Conservation (phyloP, 805 yeast species). For the Jamesozyma rosinii region DNA sequence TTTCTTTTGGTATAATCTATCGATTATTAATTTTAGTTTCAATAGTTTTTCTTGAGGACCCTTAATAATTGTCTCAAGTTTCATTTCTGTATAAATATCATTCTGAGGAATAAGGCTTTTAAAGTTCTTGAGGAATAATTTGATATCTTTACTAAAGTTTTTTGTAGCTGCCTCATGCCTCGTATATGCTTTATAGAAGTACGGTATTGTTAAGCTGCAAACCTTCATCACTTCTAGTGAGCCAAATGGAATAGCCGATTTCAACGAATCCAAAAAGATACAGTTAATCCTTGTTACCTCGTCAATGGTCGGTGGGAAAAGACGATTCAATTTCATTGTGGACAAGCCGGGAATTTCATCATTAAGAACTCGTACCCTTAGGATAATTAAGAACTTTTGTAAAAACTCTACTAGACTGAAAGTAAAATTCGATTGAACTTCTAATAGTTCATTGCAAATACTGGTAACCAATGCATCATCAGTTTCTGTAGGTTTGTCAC, state of each 20-base stretch:
- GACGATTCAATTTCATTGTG: constrained; percentile 57
- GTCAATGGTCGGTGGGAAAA: constrained; percentile 92
- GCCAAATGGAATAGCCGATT: constrained; percentile 59
- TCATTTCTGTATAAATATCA: constrained; percentile 39
- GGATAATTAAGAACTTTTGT: constrained; percentile 70
- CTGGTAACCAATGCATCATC: constrained; percentile 39
- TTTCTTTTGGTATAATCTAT: constrained; percentile 41
- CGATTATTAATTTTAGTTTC: constrained; percentile 57
- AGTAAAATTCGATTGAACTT: constrained; percentile 67
- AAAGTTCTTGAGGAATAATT: constrained; percentile 35
- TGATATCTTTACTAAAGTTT: constrained; percentile 43
- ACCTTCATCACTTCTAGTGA: constrained; percentile 70
- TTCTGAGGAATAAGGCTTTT: constrained; percentile 18
- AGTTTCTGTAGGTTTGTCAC: constrained; percentile 10
- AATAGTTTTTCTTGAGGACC: constrained; percentile 61
- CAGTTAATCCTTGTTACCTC: constrained; percentile 87
- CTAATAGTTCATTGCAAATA: constrained; percentile 56
- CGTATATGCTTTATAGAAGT: constrained; percentile 85
- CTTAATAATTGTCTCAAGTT: constrained; percentile 52
- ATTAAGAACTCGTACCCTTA: constrained; percentile 59
- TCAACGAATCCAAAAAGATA: constrained; percentile 66
- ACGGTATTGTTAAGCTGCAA: constrained; percentile 74
- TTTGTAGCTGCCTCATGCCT: constrained; percentile 89
- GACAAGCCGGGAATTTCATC: constrained; percentile 45
- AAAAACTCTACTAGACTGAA: constrained; percentile 62